Percentiles rank a stretch among this genome's conserved stretches.
Evolutionary conservation across 352 stramenopile species (phyloP).

Genomic region (Stephanocyclus meneghinianus): DNA sequence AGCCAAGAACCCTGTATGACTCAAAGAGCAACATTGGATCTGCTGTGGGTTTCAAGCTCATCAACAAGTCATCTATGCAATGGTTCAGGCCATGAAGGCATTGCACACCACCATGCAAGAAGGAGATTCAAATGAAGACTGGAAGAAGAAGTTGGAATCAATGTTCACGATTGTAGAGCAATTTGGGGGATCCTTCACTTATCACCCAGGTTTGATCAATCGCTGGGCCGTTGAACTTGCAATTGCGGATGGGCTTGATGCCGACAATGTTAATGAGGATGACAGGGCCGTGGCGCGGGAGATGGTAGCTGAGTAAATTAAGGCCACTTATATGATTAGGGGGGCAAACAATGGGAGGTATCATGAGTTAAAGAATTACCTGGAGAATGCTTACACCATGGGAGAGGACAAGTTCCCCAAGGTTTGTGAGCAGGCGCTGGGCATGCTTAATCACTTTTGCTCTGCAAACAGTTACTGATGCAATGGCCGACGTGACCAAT

Average conservation of each 20-base stretch:
- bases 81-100: not conserved
- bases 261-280: not conserved
- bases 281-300: not conserved
- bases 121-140: slow-evolving; percentile 1
- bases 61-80: not conserved
- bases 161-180: not conserved
- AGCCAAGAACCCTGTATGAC: not conserved
- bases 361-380: no score
- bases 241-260: not conserved
- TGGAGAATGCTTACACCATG: no score
- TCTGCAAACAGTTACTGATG: no score
- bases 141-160: slow-evolving; percentile 2
- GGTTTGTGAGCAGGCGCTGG: no score
- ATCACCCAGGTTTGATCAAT: slow-evolving; percentile 16
- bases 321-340: not conserved
- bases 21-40: not conserved
- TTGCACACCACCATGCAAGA: not conserved
- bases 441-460: no score
- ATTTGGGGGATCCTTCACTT: not conserved
- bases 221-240: not conserved
- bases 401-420: no score
- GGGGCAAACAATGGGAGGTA: no score
- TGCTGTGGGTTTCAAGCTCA: slow-evolving; percentile 6
- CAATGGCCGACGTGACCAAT: no score
- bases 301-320: slow-evolving; percentile 7